Evolutionary conservation across 2,329 filamentous ascomycete genomes (phyloP).

Genomic region (Pseudogymnoascus sp.): DNA sequence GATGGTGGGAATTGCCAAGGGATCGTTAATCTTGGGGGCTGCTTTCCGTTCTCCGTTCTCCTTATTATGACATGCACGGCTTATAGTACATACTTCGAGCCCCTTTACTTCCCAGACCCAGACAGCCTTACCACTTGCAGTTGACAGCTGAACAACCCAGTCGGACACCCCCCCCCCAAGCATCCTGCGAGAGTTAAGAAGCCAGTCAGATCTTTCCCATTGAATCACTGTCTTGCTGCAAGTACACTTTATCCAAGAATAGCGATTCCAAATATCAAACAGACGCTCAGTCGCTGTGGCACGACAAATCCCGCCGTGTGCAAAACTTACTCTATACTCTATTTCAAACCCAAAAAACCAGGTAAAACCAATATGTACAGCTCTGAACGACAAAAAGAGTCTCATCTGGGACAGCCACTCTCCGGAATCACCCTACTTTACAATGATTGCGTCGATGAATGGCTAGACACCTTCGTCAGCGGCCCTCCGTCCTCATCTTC

Average conservation of each 20-base stretch:
- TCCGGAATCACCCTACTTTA: neutral
- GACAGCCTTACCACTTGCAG: neutral
- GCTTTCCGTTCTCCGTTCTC: neutral
- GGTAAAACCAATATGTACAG: neutral
- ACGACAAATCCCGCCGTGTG: neutral
- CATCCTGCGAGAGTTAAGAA: neutral
- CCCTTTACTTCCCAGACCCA: neutral
- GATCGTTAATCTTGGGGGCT: neutral
- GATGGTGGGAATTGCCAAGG: neutral
- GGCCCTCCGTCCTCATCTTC: neutral
- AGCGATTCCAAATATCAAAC: neutral
- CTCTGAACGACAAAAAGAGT: neutral
- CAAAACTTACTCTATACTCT: constrained; percentile 4
- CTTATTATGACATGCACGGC: neutral
- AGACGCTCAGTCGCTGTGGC: neutral
- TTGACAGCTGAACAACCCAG: neutral
- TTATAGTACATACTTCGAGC: neutral
- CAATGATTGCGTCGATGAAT: neutral
- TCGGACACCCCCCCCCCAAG: neutral
- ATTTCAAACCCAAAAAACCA: neutral
- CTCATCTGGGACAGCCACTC: neutral
- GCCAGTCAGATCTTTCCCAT: neutral
- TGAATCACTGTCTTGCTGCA: neutral
- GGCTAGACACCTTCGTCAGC: neutral
- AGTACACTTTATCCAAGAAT: neutral